Base-by-base conservation (phyloP, 305 asterid genomes). In the Ilex paraguariensis region DNA sequence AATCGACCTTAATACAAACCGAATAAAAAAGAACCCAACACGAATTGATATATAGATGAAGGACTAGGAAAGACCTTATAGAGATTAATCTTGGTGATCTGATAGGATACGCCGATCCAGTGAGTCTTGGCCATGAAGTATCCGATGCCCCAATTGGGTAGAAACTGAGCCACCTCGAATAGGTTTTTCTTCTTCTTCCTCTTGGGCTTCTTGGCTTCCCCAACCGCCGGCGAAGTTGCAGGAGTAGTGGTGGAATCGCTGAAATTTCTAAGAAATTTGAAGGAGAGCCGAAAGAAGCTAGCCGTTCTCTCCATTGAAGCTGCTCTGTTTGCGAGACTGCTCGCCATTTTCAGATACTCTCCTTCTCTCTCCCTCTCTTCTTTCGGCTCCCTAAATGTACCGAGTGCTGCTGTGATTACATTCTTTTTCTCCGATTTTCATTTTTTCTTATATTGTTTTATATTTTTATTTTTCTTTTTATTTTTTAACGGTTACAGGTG, bases 71-170 rank as follows among this genome's bases (percentile, higher is more conserved):
- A 36, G 9, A 36, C 42, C 42, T 36, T 36, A 8, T 36, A 36
- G 42, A 36, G 42, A 36, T 36, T 36, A 8, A 36, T 36, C 9
- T 36, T 36, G 42, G 42, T 36, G 42, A 84, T 79, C 42, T 36
- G 42, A 36, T 36, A 36, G 42, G 42, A 36, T 0, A 36, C 9
- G 42, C 9, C 7, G 42, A 8, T 4, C 42, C 42, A 36, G 9
- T 36, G 42, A 36, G 42, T 36, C 42, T 36, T 36, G 9, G 42
- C 42, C 42, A 36, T 36, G 42, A 2, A 5, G 63, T 86, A 84
- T 44, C 97, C 97, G 13, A 93, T 66, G 13, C 99, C 99, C 99
- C 99, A 90, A 54, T 71, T 79, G 56, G 87, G 90, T 10, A 84
- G 63, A 65, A 79, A 84, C 75, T 81, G 87, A 33, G 82, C 90